Conservation (phyloP, 495 filamentous ascomycete genomes). For the Pyrenula massariospora region DNA sequence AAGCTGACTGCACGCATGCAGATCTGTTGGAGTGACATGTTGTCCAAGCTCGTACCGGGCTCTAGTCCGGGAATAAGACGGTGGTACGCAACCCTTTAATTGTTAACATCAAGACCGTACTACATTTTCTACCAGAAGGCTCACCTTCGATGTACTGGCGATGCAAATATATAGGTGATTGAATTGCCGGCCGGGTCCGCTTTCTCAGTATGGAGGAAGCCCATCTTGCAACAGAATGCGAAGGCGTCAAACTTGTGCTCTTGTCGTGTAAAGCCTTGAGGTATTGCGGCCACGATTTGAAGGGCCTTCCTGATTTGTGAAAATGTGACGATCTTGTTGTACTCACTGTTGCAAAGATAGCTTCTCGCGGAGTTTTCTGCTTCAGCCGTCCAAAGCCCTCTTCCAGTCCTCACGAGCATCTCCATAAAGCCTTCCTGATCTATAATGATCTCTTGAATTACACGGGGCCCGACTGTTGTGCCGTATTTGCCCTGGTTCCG, state of each 20-base stretch:
- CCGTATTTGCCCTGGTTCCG: too few species aligned
- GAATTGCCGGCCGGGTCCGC: not conserved
- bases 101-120: not conserved
- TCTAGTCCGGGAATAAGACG: not conserved
- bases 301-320: not conserved
- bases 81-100: not conserved
- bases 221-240: not conserved
- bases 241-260: not conserved
- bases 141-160: not conserved
- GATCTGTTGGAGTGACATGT: not conserved
- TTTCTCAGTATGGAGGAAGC: not conserved
- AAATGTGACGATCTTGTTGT: not conserved
- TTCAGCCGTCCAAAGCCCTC: not conserved
- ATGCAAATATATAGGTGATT: conserved; percentile 1
- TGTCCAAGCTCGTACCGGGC: not conserved
- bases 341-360: not conserved
- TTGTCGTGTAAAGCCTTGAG: not conserved
- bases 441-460: not conserved
- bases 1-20: not conserved
- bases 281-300: not conserved
- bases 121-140: not conserved
- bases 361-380: not conserved
- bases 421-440: not conserved
- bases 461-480: too few species aligned
- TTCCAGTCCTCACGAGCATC: not conserved